Evolutionary conservation across 495 filamentous ascomycete genomes (phyloP), one percentile per base, ranked within the genome.

Genomic region (Aspergillus wentii): DNA sequence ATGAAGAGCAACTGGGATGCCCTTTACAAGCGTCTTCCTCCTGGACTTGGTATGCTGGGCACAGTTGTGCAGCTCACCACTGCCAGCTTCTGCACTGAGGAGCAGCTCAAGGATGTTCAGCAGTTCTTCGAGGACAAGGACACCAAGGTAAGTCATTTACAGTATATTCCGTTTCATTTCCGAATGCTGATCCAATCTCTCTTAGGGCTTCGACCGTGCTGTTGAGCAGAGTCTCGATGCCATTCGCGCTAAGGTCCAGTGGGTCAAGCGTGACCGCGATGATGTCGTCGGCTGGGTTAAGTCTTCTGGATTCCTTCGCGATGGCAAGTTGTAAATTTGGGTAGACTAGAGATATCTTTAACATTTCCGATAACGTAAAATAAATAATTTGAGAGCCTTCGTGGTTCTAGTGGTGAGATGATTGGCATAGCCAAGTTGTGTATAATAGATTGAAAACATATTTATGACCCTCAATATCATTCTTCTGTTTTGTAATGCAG

Each of bases 1-100:
- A 71, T 94, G 66, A 85, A 80, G 54, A 69, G 79, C 38, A 91
- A 95, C 69, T 98, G 90, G 88, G 82, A 85, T 8, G 68, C 71
- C 15, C 64, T 97, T 20, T 72, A 78, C 61, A 78, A 85, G 74
- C 85, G 85, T 52, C 62, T 74, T 13, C 88, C 91, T 34, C 85
- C 92, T 19, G 78, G 80, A 21, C 65, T 92, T 18, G 78, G 79
- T 30, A 94, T 97, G 82, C 74, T 97, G 41, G 85, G 90, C 20
- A 78, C 76, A 8, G 76, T 97, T 44, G 86, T 98, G 4, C 78
- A 79, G 40, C 84, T 95, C 42, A 86, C 79, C 53, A 92, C 88
- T 16, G 79, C 81, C 3, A 79, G 83, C 52, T 95, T 96, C 69
- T 84, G 82, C 38, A 79, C 73, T 30, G 66, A 78, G 50, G 80